These are phyloP conservation scores for Tephrocybe rancida DNA, from an alignment of 768 basidiomycete species.

Conservation along the genomic window DNA sequence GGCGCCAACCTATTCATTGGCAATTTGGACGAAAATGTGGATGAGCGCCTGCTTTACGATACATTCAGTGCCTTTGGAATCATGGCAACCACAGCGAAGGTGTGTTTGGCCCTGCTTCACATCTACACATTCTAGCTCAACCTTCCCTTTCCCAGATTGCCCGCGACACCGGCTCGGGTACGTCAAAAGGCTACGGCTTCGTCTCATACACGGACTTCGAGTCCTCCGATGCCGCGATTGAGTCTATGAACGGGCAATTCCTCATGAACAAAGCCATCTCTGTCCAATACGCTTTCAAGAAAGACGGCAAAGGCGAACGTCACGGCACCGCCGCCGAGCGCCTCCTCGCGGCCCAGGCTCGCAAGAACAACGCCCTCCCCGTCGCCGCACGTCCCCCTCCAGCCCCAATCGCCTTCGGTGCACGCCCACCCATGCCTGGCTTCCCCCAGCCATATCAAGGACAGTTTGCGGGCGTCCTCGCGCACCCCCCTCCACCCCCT, in stretches of 20 bases:
- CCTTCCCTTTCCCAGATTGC: conserved; percentile 66
- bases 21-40: conserved; percentile 92
- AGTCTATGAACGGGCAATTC: conserved; percentile 97
- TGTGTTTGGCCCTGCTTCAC: conserved; percentile 33
- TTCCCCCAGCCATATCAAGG: conserved; percentile 83
- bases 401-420: conserved; percentile 72
- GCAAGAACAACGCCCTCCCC: conserved; percentile 92
- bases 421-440: conserved; percentile 66
- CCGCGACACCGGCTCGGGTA: conserved; percentile 80
- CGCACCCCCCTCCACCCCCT: conserved; percentile 79
- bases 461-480: conserved; percentile 91
- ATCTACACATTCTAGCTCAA: conserved; percentile 7
- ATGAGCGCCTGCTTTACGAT: conserved; percentile 90
- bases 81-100: conserved; percentile 91
- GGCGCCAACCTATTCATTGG: conserved; percentile 98
- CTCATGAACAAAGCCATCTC: conserved; percentile 98
- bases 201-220: conserved; percentile 98
- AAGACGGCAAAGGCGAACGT: conserved; percentile 97
- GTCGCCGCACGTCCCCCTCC: conserved; percentile 76
- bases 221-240: conserved; percentile 93
- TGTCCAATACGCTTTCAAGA: conserved; percentile 99
- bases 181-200: conserved; percentile 97
- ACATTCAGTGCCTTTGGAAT: conserved; percentile 95
- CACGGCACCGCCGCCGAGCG: conserved; percentile 98
- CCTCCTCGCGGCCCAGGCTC: conserved; percentile 91